Evolutionary conservation across 2,329 filamentous ascomycete genomes (phyloP).

Genomic region (Ophiostoma ips): DNA sequence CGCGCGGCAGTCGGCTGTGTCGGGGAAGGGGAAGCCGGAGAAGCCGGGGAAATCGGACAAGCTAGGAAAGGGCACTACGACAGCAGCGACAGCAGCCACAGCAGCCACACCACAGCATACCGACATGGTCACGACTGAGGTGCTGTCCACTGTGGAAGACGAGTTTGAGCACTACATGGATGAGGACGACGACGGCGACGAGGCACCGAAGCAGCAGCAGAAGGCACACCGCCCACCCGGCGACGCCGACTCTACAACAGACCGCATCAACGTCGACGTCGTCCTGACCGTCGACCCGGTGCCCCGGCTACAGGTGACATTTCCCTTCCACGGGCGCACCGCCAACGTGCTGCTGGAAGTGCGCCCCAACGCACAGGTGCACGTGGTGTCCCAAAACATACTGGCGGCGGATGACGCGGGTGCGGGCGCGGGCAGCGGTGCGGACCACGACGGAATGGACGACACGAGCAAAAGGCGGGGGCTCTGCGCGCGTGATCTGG

Average conservation of each 20-base stretch:
- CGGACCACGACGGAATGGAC: background rate
- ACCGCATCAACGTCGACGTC: conserved; percentile 31
- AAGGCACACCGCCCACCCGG: background rate
- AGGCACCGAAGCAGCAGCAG: background rate
- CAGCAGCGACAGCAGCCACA: background rate
- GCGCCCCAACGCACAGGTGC: conserved; percentile 42
- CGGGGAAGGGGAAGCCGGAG: too few relatives aligned
- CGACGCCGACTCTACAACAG: background rate
- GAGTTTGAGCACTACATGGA: conserved; percentile 17
- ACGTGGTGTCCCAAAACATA: conserved; percentile 45
- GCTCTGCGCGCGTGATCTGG: conserved; percentile 29
- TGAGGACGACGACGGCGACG: background rate
- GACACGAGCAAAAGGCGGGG: conserved; percentile 18
- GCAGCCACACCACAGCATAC: background rate
- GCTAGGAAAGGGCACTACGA: background rate
- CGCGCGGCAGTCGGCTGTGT: background rate
- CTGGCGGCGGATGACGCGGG: conserved; percentile 22
- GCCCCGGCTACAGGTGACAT: conserved; percentile 37
- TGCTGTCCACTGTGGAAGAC: conserved; percentile 16
- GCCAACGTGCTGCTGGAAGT: conserved; percentile 45
- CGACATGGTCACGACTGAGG: background rate
- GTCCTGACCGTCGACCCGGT: conserved; percentile 37
- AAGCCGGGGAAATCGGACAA: too few relatives aligned
- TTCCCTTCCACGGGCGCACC: conserved; percentile 33
- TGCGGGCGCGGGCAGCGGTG: background rate